These are phyloP conservation scores for Aquilaria sinensis DNA, from an alignment of 345 rosid genomes.

Conservation along the genomic window DNA sequence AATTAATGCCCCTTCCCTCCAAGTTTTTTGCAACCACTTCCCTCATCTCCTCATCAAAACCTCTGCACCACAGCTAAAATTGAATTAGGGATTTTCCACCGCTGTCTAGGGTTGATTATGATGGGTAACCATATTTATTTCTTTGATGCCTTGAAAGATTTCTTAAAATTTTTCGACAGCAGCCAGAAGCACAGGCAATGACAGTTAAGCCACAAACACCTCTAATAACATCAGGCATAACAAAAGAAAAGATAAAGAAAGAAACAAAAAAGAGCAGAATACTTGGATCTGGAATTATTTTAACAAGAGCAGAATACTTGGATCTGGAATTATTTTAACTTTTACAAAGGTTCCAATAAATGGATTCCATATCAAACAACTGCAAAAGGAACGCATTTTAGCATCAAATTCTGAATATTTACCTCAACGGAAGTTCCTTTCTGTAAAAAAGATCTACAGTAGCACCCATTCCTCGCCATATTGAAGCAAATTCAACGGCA, in stretches of 20 bases:
- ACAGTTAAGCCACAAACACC: not conserved
- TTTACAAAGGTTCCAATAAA: not conserved
- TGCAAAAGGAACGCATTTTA: not conserved
- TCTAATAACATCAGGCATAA: not conserved
- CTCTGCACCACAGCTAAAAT: slow-evolving; percentile 36
- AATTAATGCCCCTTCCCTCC: slow-evolving; percentile 84
- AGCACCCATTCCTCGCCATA: slow-evolving; percentile 98
- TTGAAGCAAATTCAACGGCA: slow-evolving; percentile 99
- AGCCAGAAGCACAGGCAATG: not conserved
- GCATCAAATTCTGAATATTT: slow-evolving; percentile 14
- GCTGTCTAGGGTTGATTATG: not conserved
- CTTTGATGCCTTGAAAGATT: not conserved
- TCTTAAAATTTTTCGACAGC: not conserved
- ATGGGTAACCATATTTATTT: not conserved
- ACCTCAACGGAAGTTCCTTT: slow-evolving; percentile 96
- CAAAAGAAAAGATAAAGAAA: too few species aligned
- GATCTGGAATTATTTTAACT: too few species aligned
- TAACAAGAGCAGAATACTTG: too few species aligned
- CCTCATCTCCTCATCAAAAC: slow-evolving; percentile 99
- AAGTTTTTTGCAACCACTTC: slow-evolving; percentile 91
- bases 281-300: too few species aligned
- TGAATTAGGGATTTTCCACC: not conserved
- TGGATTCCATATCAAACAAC: slow-evolving; percentile 7
- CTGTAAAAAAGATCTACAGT: slow-evolving; percentile 85
- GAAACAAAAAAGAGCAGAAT: too few species aligned